These are phyloP conservation scores for Cucurbita argyrosperma DNA, from an alignment of 306 rosid species.

Conservation along the genomic window DNA sequence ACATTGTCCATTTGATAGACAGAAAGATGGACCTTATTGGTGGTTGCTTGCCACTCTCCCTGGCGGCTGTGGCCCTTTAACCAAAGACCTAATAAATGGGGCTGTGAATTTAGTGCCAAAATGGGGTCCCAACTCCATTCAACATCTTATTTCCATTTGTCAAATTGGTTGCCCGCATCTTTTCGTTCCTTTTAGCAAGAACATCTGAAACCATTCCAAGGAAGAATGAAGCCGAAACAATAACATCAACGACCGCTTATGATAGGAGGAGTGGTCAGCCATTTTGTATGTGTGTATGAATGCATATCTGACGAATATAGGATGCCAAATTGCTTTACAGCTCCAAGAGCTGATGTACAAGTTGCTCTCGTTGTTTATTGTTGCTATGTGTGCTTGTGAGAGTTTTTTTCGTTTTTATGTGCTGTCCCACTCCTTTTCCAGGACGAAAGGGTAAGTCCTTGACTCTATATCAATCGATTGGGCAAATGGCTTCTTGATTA, in stretches of 20 bases:
- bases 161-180: not conserved
- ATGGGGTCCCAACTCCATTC: not conserved
- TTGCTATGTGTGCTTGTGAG: too few species aligned
- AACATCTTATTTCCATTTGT: conserved; percentile 4
- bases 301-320: conserved; percentile 84
- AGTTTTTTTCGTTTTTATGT: too few species aligned
- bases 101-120: not conserved
- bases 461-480: too few species aligned
- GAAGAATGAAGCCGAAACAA: too few species aligned
- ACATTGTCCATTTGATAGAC: too few species aligned
- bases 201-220: too few species aligned
- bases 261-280: conserved; percentile 57
- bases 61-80: not conserved
- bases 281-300: conserved; percentile 59
- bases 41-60: conserved; percentile 3
- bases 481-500: too few species aligned
- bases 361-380: too few species aligned
- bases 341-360: too few species aligned
- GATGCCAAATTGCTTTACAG: conserved; percentile 54
- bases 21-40: not conserved
- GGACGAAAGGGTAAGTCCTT: too few species aligned
- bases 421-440: too few species aligned
- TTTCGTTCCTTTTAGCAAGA: not conserved
- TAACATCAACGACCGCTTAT: not conserved
- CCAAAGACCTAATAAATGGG: not conserved